Percentiles rank a stretch among this genome's conserved stretches.
phyloP scores from a whole-genome alignment of 345 rosid genomes.

The Boechera stricta region DNA sequence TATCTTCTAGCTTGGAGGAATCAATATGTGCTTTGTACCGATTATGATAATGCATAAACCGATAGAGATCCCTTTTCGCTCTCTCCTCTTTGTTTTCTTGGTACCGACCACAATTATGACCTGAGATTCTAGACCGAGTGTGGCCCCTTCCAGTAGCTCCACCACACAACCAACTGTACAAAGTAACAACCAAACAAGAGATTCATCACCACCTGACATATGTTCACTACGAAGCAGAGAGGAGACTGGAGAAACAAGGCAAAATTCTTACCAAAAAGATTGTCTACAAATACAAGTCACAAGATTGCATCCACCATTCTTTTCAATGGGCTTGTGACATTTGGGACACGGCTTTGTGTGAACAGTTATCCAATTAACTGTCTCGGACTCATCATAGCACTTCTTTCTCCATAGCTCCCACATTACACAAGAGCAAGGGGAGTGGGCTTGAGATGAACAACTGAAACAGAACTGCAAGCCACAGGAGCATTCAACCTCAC shows the following conservation, averaged over 20 bases:
- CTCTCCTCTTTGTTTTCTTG: constrained; percentile 69
- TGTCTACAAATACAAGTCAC: constrained; percentile 89
- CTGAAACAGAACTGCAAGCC: constrained; percentile 61
- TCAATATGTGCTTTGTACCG: constrained; percentile 86
- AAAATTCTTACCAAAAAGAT: constrained; percentile 72
- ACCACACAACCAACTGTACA: constrained; percentile 86
- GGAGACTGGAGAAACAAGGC: neutral
- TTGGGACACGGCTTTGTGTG: constrained; percentile 88
- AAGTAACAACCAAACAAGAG: constrained; percentile 13
- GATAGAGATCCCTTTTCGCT: constrained; percentile 79
- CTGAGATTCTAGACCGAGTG: constrained; percentile 78
- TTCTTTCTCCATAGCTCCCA: constrained; percentile 80
- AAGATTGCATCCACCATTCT: constrained; percentile 94
- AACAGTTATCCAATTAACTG: constrained; percentile 83
- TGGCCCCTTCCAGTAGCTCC: constrained; percentile 88
- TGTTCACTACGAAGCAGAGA: constrained; percentile 55
- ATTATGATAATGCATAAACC: constrained; percentile 87
- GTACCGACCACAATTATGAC: constrained; percentile 91
- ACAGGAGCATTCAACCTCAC: constrained; percentile 90
- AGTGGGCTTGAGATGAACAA: constrained; percentile 68
- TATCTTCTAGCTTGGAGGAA: constrained; percentile 82
- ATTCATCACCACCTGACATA: constrained; percentile 2
- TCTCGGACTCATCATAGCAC: constrained; percentile 85
- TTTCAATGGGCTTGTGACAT: constrained; percentile 83
- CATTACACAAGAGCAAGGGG: constrained; percentile 92